These are phyloP conservation scores for Dissophora ornata DNA, from an alignment of 192 early-diverging fungal species.

Conservation along the genomic window DNA sequence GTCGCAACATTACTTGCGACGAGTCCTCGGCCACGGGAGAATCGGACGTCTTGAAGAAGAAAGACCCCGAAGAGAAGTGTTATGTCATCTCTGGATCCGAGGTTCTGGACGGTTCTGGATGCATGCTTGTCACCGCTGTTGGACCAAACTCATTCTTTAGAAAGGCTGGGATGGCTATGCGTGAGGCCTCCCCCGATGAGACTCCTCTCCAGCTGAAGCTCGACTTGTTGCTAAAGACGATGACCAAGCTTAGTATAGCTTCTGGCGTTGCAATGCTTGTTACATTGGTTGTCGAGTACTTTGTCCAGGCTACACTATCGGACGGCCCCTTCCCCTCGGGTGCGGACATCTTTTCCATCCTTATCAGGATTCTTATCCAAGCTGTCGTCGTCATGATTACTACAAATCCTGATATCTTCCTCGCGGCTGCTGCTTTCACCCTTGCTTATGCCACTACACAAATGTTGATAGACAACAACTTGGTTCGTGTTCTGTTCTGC, in stretches of 20 bases:
- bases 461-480: slow-evolving; percentile 84
- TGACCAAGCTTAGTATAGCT: slow-evolving; percentile 90
- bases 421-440: slow-evolving; percentile 86
- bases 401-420: slow-evolving; percentile 86
- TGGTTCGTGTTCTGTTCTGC: slow-evolving; percentile 82
- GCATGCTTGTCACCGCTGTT: slow-evolving; percentile 84
- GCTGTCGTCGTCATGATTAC: slow-evolving; percentile 84
- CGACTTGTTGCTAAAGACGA: slow-evolving; percentile 87
- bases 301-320: slow-evolving; percentile 62
- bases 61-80: slow-evolving; percentile 74
- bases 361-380: slow-evolving; percentile 79
- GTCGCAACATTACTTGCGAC: slow-evolving; percentile 86
- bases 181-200: slow-evolving; percentile 71
- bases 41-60: slow-evolving; percentile 83
- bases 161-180: slow-evolving; percentile 87
- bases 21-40: slow-evolving; percentile 94
- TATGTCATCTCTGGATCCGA: slow-evolving; percentile 93
- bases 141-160: slow-evolving; percentile 86
- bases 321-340: slow-evolving; percentile 64
- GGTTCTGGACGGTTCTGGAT: slow-evolving; percentile 87
- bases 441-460: slow-evolving; percentile 83
- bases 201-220: slow-evolving; percentile 95
- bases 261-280: slow-evolving; percentile 84
- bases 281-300: slow-evolving; percentile 69
- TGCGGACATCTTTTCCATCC: slow-evolving; percentile 61